phyloP scores from a whole-genome alignment of 257 asterid species.

The Solanum peruvianum region DNA sequence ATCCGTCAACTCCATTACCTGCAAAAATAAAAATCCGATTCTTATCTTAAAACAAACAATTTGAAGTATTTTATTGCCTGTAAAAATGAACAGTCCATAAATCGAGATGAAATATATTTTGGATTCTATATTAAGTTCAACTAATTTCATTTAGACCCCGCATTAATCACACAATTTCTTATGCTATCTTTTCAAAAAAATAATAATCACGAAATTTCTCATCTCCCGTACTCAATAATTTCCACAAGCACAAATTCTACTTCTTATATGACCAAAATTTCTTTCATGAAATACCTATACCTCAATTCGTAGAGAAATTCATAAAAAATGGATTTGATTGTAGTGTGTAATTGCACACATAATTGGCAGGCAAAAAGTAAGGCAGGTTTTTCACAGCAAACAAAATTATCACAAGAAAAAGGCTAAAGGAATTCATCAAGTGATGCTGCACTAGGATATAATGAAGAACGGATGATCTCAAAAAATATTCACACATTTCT shows the following conservation, averaged over 20 bases:
- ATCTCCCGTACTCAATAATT: neutral
- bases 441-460: neutral
- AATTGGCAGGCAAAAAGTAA: neutral
- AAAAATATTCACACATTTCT: neutral
- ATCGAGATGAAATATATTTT: neutral
- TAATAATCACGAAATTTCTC: neutral
- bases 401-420: neutral
- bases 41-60: neutral
- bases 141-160: neutral
- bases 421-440: neutral
- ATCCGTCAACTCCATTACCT: constrained; percentile 55
- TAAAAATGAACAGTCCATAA: neutral
- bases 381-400: neutral
- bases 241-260: neutral
- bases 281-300: neutral
- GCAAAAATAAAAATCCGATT: neutral
- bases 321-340: neutral
- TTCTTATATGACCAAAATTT: neutral
- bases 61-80: neutral
- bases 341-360: neutral
- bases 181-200: too few species aligned
- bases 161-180: neutral
- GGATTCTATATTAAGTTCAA: neutral
- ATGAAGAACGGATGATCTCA: neutral
- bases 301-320: neutral